phyloP scores from a whole-genome alignment of 768 basidiomycete genomes.

The Pulveroboletus sp. region DNA sequence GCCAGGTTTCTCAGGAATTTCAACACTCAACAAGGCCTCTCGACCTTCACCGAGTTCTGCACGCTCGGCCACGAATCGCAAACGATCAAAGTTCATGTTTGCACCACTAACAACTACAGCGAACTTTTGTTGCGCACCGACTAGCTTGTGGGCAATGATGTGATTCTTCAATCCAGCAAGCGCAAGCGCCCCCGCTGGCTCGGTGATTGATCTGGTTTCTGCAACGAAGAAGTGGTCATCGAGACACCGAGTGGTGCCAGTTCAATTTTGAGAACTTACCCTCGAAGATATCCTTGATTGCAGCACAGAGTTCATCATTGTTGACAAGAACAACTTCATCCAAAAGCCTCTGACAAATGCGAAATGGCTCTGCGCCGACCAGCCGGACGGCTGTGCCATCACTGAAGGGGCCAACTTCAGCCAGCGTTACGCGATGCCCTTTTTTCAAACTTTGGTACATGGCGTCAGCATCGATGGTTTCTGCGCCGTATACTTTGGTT shows the following conservation, averaged over 20 bases:
- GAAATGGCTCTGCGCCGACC: conserved; percentile 92
- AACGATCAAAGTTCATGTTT: conserved; percentile 97
- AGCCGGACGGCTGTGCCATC: conserved; percentile 97
- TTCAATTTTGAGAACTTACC: conserved; percentile 42
- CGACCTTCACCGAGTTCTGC: conserved; percentile 95
- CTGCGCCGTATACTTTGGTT: conserved; percentile 83
- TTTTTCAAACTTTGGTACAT: conserved; percentile 79
- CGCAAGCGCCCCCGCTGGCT: conserved; percentile 91
- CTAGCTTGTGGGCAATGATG: conserved; percentile 73
- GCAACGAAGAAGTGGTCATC: not conserved
- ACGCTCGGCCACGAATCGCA: conserved; percentile 97
- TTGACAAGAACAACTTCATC: conserved; percentile 81
- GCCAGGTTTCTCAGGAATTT: conserved; percentile 89
- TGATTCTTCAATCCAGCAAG: conserved; percentile 89
- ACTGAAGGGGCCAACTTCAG: conserved; percentile 93
- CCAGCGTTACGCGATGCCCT: conserved; percentile 77
- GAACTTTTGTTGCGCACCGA: conserved; percentile 81
- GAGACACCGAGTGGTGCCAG: not conserved
- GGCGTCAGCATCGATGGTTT: conserved; percentile 92
- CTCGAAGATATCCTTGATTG: conserved; percentile 98
- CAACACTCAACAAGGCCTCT: conserved; percentile 91
- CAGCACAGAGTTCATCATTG: conserved; percentile 97
- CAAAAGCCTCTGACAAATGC: conserved; percentile 80
- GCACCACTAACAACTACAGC: conserved; percentile 93
- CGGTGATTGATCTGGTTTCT: conserved; percentile 93